Evolutionary conservation across 2,329 filamentous ascomycete species (phyloP).

Genomic region (Madurella mycetomatis): DNA sequence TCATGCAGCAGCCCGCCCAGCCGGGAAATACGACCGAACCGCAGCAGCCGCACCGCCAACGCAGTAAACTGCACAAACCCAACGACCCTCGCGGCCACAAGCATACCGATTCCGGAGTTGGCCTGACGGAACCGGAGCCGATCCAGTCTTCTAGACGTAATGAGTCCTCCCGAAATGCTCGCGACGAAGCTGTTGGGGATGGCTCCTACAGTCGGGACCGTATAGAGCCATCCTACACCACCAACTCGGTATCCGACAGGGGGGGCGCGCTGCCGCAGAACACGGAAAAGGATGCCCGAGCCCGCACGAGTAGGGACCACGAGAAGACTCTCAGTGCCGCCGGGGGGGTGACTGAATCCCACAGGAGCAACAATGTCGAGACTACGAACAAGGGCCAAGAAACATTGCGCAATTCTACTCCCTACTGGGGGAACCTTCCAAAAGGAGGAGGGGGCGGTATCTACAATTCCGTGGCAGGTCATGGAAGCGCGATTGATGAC

Average conservation of each 20-base stretch:
- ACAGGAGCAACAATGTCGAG: not conserved
- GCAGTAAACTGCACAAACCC: constrained; percentile 21
- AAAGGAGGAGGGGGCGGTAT: constrained; percentile 19
- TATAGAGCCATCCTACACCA: not conserved
- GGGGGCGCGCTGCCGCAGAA: not conserved
- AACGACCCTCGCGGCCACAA: constrained; percentile 18
- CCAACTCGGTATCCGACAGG: not conserved
- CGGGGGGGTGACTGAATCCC: not conserved
- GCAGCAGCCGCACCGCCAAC: constrained; percentile 10
- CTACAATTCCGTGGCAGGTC: constrained; percentile 24
- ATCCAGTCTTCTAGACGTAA: not conserved
- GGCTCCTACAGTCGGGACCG: constrained; percentile 15
- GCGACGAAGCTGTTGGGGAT: constrained; percentile 15
- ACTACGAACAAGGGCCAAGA: not conserved
- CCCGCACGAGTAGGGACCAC: not conserved
- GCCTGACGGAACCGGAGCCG: constrained; percentile 4
- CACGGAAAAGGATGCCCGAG: not conserved
- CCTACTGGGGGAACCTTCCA: constrained; percentile 25
- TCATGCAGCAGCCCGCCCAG: constrained; percentile 6
- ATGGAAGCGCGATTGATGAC: constrained; percentile 22
- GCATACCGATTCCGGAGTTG: constrained; percentile 19
- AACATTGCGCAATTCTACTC: not conserved
- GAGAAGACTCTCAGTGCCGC: not conserved
- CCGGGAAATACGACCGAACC: not conserved
- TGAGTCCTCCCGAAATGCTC: not conserved